Evolutionary conservation across 208 protist genomes (phyloP), one percentile per base, ranked within the genome.

Genomic region (Acanthamoeba pearcei): DNA sequence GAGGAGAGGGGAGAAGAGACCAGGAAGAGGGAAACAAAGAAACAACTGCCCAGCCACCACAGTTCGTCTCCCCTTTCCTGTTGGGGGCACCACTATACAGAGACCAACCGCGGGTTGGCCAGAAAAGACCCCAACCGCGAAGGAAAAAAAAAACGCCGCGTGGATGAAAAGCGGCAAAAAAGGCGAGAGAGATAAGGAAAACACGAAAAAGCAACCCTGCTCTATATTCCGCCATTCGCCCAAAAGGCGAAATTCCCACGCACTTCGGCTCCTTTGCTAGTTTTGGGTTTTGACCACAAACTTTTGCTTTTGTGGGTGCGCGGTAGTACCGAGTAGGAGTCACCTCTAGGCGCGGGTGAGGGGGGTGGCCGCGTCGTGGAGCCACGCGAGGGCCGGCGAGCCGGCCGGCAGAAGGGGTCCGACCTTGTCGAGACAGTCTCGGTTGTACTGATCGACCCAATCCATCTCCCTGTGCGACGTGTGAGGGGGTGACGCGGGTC

Each of bases 401-500:
- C 64, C 27, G 42, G 42, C 27, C 35, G 10, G 24, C 27, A 95
- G 51, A 2, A 82, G 70, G 29, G 94, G 94, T 17, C 78, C 55
- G 2, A 95, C 49, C 22, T 86, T 70, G 62, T 88, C 95, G 17
- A 72, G 32, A 15, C 91, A 89, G 74, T 68, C 49, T 5, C 19
- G 55, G 68, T 97, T 95, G 83, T 97, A 97, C 49, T 46, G 55
- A 72, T 97, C 94, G 15, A 97, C 60, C 96, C 96, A 97, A 8
- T 90, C 70, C 51, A 96, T 29, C 51, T 88, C 80, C 53, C 80
- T 88, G 32, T 46, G n/a, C 70, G 62, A 68, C 62, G 3, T 6
- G 70, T 12, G 51, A 76, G 35, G 42, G 17, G n/a, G 29, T 13
- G 42, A 76, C n/a, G 68, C 8, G 22, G 10, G 35, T 46, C 13